Percentiles rank a stretch among this genome's conserved stretches.
Evolutionary conservation across 2,329 filamentous ascomycete genomes (phyloP).

Genomic region (Tolypocladium amazonense): DNA sequence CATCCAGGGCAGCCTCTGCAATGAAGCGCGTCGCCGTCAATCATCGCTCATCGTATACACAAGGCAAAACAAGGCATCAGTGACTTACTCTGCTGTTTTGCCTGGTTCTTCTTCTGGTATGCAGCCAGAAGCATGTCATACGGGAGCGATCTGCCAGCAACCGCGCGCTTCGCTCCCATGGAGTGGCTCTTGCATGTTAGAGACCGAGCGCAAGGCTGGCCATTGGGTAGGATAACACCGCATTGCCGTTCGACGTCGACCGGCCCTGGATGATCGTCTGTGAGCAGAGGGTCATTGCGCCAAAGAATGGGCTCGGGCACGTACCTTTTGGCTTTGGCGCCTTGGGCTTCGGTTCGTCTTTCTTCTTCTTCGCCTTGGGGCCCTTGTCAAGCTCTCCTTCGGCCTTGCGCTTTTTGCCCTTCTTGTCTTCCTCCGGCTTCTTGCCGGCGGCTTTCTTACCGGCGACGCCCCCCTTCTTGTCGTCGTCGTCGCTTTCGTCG

Average conservation of each 20-base stretch:
- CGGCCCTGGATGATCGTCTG: slow-evolving; percentile 40
- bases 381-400: slow-evolving; percentile 70
- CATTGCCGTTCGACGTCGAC: slow-evolving; percentile 93
- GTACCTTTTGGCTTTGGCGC: slow-evolving; percentile 71
- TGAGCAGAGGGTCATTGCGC: neutral
- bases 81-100: slow-evolving; percentile 83
- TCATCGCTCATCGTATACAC: neutral
- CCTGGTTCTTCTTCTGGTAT: slow-evolving; percentile 97
- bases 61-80: neutral
- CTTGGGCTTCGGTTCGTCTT: slow-evolving; percentile 81
- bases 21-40: slow-evolving; percentile 1
- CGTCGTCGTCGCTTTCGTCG: slow-evolving; percentile 34
- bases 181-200: slow-evolving; percentile 88
- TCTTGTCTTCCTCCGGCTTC: slow-evolving; percentile 55
- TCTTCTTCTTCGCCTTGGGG: slow-evolving; percentile 87
- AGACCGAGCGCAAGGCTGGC: slow-evolving; percentile 76
- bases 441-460: slow-evolving; percentile 57
- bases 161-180: slow-evolving; percentile 89
- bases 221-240: slow-evolving; percentile 76
- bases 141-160: slow-evolving; percentile 75
- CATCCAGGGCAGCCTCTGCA: slow-evolving; percentile 84
- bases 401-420: slow-evolving; percentile 70
- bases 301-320: neutral
- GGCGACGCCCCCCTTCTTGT: slow-evolving; percentile 30
- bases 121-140: slow-evolving; percentile 86